Percentiles rank a stretch among this genome's conserved stretches.
These are phyloP conservation scores for Hymenoscyphus repandus DNA, from an alignment of 2,329 filamentous ascomycete species.

Conservation along the genomic window DNA sequence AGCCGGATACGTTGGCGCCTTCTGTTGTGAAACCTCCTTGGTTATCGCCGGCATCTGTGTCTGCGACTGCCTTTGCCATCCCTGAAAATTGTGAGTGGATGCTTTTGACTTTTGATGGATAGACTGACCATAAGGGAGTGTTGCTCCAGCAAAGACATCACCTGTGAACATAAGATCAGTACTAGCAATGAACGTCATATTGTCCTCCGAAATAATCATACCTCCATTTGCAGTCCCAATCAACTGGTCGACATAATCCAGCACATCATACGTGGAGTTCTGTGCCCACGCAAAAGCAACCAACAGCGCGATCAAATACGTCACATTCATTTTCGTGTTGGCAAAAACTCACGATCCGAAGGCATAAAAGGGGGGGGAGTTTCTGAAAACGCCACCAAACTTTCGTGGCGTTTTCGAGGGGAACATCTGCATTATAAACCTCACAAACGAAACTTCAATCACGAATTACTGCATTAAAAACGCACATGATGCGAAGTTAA, in stretches of 20 bases:
- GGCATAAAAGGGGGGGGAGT: not conserved
- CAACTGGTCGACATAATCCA: conserved; percentile 43
- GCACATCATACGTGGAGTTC: conserved; percentile 30
- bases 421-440: conserved; percentile 11
- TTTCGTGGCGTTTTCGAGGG: conserved; percentile 1
- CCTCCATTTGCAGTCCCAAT: conserved; percentile 52
- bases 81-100: conserved; percentile 31
- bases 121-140: conserved; percentile 38
- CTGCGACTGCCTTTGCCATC: conserved; percentile 51
- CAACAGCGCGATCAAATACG: conserved; percentile 1
- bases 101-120: not conserved
- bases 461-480: conserved; percentile 8
- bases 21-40: conserved; percentile 43
- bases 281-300: conserved; percentile 9
- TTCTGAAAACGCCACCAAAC: conserved; percentile 6
- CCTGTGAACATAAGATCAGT: conserved; percentile 2
- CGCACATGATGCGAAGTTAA: not conserved
- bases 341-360: not conserved
- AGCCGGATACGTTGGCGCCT: conserved; percentile 44
- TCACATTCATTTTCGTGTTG: conserved; percentile 10
- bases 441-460: conserved; percentile 7
- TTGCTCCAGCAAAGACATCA: conserved; percentile 51
- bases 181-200: not conserved
- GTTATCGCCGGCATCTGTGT: conserved; percentile 41
- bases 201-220: not conserved